A percentile compares a stretch with the other conserved stretches of the same genome.
phyloP scores from a whole-genome alignment of 2,329 filamentous ascomycete species.

The Diatrype stigma region DNA sequence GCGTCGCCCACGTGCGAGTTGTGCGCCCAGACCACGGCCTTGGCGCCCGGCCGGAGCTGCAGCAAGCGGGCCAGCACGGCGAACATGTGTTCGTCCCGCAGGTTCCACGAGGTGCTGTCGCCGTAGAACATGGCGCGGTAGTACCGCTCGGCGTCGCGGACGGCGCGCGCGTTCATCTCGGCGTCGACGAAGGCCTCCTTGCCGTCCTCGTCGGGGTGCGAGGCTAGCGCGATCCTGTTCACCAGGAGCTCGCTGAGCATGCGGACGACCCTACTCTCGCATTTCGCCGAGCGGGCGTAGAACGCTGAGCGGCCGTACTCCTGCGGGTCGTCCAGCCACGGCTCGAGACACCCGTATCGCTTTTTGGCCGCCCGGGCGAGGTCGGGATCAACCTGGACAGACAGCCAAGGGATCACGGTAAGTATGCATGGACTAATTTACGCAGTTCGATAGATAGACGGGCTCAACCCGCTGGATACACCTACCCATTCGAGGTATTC shows the following conservation, averaged over 20 bases:
- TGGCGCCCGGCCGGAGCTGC: conserved; percentile 33
- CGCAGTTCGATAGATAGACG: no score
- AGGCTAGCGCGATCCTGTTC: conserved; percentile 37
- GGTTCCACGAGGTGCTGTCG: conserved; percentile 44
- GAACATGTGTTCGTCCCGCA: conserved; percentile 50
- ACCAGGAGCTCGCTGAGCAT: conserved; percentile 41
- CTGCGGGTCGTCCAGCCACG: conserved; percentile 45
- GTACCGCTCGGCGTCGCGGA: conserved; percentile 45
- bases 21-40: conserved; percentile 51
- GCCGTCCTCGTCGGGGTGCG: conserved; percentile 20
- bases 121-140: conserved; percentile 50
- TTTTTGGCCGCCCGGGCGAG: conserved; percentile 38
- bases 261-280: conserved; percentile 39
- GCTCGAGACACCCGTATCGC: conserved; percentile 42
- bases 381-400: conserved; percentile 32
- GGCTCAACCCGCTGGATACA: no score
- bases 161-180: conserved; percentile 47
- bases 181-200: conserved; percentile 44
- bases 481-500: conserved; percentile 38
- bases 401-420: no score
- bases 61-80: conserved; percentile 41
- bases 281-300: conserved; percentile 34
- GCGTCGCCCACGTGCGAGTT: conserved; percentile 52
- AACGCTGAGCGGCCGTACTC: conserved; percentile 42
- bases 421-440: no score